These are phyloP conservation scores for Aureobasidium sp. DNA, from an alignment of 2,329 filamentous ascomycete species.

Conservation along the genomic window DNA sequence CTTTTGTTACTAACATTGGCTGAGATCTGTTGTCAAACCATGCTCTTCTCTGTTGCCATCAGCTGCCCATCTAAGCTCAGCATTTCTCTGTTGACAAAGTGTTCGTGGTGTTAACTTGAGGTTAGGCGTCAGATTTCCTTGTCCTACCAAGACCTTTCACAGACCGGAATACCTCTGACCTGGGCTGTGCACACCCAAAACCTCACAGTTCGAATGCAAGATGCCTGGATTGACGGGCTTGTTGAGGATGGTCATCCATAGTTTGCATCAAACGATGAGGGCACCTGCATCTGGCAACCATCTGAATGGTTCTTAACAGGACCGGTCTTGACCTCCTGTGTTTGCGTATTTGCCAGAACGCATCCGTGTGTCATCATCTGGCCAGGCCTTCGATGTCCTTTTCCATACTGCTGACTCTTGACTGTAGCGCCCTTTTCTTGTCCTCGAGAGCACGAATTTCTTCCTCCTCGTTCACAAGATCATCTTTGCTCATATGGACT, in stretches of 20 bases:
- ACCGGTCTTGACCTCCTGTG: too few relatives aligned
- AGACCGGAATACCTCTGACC: neutral
- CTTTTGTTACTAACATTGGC: neutral
- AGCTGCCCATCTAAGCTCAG: too few relatives aligned
- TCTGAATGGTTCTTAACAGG: too few relatives aligned
- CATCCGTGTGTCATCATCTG: conserved; percentile 38
- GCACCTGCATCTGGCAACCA: too few relatives aligned
- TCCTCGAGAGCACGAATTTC: conserved; percentile 57
- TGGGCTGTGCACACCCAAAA: neutral
- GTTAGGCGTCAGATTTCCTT: too few relatives aligned
- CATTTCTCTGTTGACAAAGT: neutral
- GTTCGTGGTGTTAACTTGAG: too few relatives aligned
- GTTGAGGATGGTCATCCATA: neutral
- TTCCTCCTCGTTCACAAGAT: conserved; percentile 62
- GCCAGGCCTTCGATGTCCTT: conserved; percentile 58
- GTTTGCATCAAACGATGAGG: too few relatives aligned
- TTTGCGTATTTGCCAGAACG: neutral
- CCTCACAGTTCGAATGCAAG: neutral
- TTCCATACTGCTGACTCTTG: conserved; percentile 60
- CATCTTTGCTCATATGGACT: conserved; percentile 57
- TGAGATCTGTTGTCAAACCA: neutral
- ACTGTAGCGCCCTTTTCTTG: conserved; percentile 56
- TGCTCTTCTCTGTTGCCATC: neutral
- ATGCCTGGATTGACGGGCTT: neutral
- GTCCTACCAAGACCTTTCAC: too few relatives aligned